phyloP scores from a whole-genome alignment of 2,329 filamentous ascomycete species.

The Parastagonospora avenae region DNA sequence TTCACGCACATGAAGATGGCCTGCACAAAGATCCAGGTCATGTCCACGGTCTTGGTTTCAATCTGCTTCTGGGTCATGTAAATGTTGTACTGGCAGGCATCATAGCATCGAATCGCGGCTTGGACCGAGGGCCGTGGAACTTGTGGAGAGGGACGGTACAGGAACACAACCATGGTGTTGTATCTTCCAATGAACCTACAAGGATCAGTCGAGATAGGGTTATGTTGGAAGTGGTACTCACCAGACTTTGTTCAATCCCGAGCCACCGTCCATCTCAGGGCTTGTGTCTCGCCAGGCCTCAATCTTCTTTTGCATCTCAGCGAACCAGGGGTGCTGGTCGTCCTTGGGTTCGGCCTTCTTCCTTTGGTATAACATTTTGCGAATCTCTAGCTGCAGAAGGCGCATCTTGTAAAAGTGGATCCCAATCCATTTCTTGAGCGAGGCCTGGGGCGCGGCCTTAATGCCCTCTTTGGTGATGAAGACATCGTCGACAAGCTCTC shows the following conservation, averaged over 20 bases:
- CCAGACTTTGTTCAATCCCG: conserved; percentile 80
- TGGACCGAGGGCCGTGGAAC: conserved; percentile 79
- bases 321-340: conserved; percentile 87
- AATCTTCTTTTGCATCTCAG: conserved; percentile 77
- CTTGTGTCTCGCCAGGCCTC: conserved; percentile 78
- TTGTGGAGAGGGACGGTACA: conserved; percentile 91
- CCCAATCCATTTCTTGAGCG: conserved; percentile 83
- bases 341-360: conserved; percentile 76
- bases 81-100: conserved; percentile 82
- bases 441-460: conserved; percentile 68
- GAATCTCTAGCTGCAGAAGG: conserved; percentile 83
- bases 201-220: not conserved
- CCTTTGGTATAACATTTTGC: conserved; percentile 82
- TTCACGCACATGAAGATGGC: conserved; percentile 91
- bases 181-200: conserved; percentile 69
- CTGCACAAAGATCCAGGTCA: conserved; percentile 93
- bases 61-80: conserved; percentile 81
- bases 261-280: conserved; percentile 72
- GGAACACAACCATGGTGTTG: conserved; percentile 85
- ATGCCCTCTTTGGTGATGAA: conserved; percentile 82
- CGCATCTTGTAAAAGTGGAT: conserved; percentile 96
- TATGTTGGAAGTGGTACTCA: conserved; percentile 50
- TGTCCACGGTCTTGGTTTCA: conserved; percentile 73
- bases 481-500: conserved; percentile 79
- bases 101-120: conserved; percentile 83